Base-by-base conservation (phyloP, 768 basidiomycete genomes). In the Tephrocybe sp. region DNA sequence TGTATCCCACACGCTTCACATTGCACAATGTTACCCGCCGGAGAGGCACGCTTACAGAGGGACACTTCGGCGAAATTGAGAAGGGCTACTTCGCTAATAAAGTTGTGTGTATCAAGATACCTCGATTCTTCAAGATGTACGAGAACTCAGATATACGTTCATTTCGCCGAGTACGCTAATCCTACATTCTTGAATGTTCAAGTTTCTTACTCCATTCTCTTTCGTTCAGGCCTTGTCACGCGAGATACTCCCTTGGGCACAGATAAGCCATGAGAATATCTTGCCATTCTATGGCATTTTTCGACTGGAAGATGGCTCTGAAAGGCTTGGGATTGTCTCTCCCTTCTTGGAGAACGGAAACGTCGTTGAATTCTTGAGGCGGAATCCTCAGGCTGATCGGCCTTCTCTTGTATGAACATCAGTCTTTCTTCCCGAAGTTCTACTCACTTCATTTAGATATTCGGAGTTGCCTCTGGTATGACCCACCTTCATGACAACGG, bases 341-440 rank as follows among this genome's bases (percentile, higher is more conserved):
- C 48, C 48, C 3, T 50, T 50, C 17, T 24, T 50, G 20, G 32
- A 50, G n/a, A 50, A 34, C 8, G 48, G 48, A n/a, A 36, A 50
- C 23, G 40, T 50, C 20, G 33, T 50, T 1, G 32, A 50, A 8
- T 50, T 50, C 24, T 26, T 50, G 17, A 10, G 6, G 12, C 18
- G n/a, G 23, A 17, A 34, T 25, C 40, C 48, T 7, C 7, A 41
- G 3, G 40, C 40, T 20, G 30, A 50, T 34, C 14, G 32, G 17
- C 40, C 10, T 5, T 50, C 30, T 34, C 8, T 50, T 32, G 48
- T 43, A 24, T n/a, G n/a, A n/a, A n/a, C n/a, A n/a, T n/a, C n/a
- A n/a, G n/a, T n/a, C n/a, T n/a, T n/a, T n/a, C n/a, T n/a, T n/a
- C n/a, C n/a, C n/a, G 20, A 36, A 36, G 8, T 20, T 39, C 12